phyloP scores from a whole-genome alignment of 2,329 filamentous ascomycete species.

The Colletotrichum gigasporum region DNA sequence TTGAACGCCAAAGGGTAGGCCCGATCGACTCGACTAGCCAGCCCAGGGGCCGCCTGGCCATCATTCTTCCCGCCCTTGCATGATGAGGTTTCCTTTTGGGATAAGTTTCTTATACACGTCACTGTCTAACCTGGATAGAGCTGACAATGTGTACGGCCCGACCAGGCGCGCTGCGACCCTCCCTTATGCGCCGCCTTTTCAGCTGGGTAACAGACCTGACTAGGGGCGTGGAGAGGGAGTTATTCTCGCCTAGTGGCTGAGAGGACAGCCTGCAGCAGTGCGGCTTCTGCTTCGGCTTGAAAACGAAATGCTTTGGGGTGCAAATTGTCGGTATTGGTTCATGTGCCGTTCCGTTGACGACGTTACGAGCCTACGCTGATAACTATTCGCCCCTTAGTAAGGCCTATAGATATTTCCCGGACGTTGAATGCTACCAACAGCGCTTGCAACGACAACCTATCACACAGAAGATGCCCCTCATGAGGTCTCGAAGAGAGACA shows the following conservation, averaged over 20 bases:
- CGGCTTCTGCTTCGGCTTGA: not conserved
- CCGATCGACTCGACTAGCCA: not conserved
- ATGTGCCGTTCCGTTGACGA: not conserved
- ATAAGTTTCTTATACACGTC: not conserved
- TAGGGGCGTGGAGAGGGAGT: not conserved
- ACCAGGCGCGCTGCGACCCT: conserved; percentile 5
- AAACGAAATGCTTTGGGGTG: not conserved
- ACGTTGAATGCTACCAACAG: too few relatives aligned
- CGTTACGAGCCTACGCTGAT: too few relatives aligned
- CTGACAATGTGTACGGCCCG: not conserved
- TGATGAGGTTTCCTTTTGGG: conserved; percentile 9
- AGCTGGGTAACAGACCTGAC: not conserved
- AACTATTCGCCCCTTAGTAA: too few relatives aligned
- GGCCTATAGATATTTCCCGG: too few relatives aligned
- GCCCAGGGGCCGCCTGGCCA: conserved; percentile 2
- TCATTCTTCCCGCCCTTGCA: conserved; percentile 16
- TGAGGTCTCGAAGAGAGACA: too few relatives aligned
- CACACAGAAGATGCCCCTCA: too few relatives aligned
- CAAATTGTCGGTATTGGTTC: not conserved
- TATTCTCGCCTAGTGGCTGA: not conserved
- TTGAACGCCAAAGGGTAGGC: not conserved
- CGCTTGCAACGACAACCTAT: too few relatives aligned
- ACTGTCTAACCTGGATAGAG: not conserved
- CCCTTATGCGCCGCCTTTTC: not conserved
- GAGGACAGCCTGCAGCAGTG: not conserved